Evolutionary conservation across 108 stramenopile species (phyloP), one percentile per base, ranked within the genome.

Genomic region (Seminavis robusta): DNA sequence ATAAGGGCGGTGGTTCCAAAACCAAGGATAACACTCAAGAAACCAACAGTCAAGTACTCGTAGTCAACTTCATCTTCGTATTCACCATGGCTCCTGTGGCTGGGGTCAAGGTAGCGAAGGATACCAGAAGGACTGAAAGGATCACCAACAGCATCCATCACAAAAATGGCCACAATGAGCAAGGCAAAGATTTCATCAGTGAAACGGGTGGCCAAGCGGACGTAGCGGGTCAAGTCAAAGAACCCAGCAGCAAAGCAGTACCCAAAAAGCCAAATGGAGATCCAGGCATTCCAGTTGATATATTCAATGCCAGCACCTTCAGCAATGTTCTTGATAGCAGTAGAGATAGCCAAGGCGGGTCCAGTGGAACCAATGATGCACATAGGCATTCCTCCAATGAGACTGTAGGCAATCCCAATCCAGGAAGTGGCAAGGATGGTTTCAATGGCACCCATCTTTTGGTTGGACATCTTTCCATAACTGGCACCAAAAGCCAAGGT

Each of bases 141-240:
- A 40, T 58, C 44, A 3, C 79, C 74, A 4, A 75, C 15, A 17
- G 79, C 79, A 33, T 76, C 46, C 10, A 80, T 33, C 27, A 80
- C 62, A 46, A 73, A 80, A 34, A 80, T 80, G 20, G 46, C 49
- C 13, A 59, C 65, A 51, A 80, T 80, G 37, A 80, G 37, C 3
- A 80, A 55, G 40, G 69, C 73, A 67, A 80, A 80, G 29, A 80
- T 76, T 33, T 80, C 79, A 56, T 80, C 79, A 0, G 79, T 80
- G 56, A 80, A 80, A 2, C 74, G 65, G 33, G 79, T 80, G 29
- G 73, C 73, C 6, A 55, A 60, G 8, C 52, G 44, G 13, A 80
- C 54, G 46, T 53, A 41, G 15, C 74, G 63, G 33, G 58, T 75
- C 33, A 80, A 32, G 62, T 76, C 79, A 20, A 73, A 40, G 38